Conservation (phyloP, 257 asterid species). For the Schizonepeta tenuifolia region DNA sequence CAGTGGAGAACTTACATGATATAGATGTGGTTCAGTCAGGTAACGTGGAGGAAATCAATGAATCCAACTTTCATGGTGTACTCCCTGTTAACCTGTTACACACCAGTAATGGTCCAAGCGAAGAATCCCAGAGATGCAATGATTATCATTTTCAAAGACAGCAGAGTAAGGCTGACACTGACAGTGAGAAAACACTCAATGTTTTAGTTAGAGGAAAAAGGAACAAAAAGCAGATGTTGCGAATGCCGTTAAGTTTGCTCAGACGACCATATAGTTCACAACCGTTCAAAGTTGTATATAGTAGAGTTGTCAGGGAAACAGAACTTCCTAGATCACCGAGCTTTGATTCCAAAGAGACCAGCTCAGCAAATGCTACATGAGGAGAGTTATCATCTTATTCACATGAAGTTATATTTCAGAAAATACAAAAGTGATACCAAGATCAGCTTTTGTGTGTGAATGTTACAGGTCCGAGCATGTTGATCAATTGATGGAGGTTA, state of each 20-base stretch:
- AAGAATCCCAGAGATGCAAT: slow-evolving; percentile 42
- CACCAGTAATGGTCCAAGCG: slow-evolving; percentile 45
- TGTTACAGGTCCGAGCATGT: slow-evolving; percentile 36
- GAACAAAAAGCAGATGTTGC: slow-evolving; percentile 78
- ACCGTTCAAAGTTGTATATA: slow-evolving; percentile 81
- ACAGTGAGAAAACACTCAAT: slow-evolving; percentile 71
- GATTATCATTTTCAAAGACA: slow-evolving; percentile 48
- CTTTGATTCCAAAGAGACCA: slow-evolving; percentile 56
- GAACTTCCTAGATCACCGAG: slow-evolving; percentile 63
- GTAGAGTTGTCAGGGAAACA: slow-evolving; percentile 84
- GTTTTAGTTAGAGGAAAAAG: slow-evolving; percentile 87
- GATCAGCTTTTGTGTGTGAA: slow-evolving; percentile 39
- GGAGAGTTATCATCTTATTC: slow-evolving; percentile 30
- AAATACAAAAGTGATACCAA: slow-evolving; percentile 30
- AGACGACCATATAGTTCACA: slow-evolving; percentile 84
- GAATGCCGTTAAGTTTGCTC: slow-evolving; percentile 95
- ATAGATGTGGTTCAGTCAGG: slow-evolving; percentile 45
- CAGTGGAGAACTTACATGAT: slow-evolving; percentile 50
- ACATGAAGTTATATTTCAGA: slow-evolving; percentile 31
- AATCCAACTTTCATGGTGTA: slow-evolving; percentile 44
- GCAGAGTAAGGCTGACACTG: slow-evolving; percentile 40
- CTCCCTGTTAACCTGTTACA: slow-evolving; percentile 45
- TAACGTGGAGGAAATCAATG: slow-evolving; percentile 40
- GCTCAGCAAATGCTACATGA: slow-evolving; percentile 52
- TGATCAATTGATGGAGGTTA: slow-evolving; percentile 52